Evolutionary conservation across 2,329 filamentous ascomycete species (phyloP), one percentile per base, ranked within the genome.

Genomic region (Pezicula neosporulosa): DNA sequence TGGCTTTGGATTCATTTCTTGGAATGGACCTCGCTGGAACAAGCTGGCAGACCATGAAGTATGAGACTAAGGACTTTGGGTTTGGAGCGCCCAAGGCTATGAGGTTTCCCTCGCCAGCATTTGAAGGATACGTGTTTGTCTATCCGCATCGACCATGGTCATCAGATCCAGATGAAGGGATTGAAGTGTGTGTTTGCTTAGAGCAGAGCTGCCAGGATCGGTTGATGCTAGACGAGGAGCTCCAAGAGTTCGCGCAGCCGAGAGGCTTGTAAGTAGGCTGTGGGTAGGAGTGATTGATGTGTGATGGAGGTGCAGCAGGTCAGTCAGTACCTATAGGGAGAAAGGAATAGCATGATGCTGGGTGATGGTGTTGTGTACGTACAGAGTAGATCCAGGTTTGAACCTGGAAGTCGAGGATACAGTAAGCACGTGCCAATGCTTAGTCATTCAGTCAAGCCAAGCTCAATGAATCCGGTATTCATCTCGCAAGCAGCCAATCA

Each of bases 41-140:
- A 15, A 60, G 56, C 52, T 66, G 64, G 64, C 57, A 60, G 45
- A 47, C 21, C 7, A 63, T 63, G 59, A 59, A 48, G n/a, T 64
- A 65, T 37, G 37, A 53, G 44, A 49, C 48, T 36, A 62, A 65
- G 48, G 62, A 67, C 48, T 67, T 67, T 47, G 64, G 64, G 2
- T 67, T 67, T 44, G 64, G 64, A 4, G 13, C 51, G 9, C 38
- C 19, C n/a, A 27, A 27, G 24, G 39, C 63, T 60, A 8, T 47
- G 35, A 46, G 60, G 3, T 58, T 56, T 47, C 60, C 60, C 1
- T 45, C 50, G 28, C 58, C 60, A 16, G 49, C 47, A 18, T 52
- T 56, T 16, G 60, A 62, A 24, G 56, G 57, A 2, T 60, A 49
- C 44, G 46, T 63, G 8, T 59, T 60, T 21, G 49, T 60, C 6